Conservation (phyloP, 1,139 yeast species). For the Debaryomyces sp. region DNA sequence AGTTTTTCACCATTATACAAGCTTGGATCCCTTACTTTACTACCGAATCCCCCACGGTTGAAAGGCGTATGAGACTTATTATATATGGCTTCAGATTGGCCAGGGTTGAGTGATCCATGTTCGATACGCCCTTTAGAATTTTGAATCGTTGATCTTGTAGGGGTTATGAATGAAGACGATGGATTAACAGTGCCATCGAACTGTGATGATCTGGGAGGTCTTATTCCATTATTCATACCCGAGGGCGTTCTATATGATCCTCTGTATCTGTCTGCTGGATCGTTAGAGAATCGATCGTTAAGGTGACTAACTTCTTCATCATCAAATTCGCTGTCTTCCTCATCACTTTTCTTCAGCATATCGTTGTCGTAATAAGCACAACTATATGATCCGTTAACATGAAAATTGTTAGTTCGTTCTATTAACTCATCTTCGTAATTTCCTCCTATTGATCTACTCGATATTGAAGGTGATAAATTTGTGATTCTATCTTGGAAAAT, state of each 20-base stretch:
- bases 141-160: background rate
- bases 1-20: background rate
- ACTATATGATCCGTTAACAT: background rate
- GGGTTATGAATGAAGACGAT: background rate
- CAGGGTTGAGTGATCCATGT: background rate
- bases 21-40: background rate
- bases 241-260: background rate
- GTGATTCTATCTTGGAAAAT: conserved; percentile 19
- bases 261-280: background rate
- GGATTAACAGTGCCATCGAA: background rate
- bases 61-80: background rate
- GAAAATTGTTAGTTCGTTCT: background rate
- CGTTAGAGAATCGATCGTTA: background rate
- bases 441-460: conserved; percentile 12
- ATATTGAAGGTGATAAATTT: conserved; percentile 18
- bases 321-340: conserved; percentile 23
- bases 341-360: conserved; percentile 6
- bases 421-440: conserved; percentile 4
- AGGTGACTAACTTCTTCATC: conserved; percentile 15
- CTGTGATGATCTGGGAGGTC: background rate
- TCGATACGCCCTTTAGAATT: background rate
- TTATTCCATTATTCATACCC: background rate
- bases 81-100: background rate
- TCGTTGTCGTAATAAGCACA: background rate
- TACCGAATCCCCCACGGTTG: no score